These are phyloP conservation scores for Lepiota subincarnata DNA, from an alignment of 768 basidiomycete species.

Conservation along the genomic window DNA sequence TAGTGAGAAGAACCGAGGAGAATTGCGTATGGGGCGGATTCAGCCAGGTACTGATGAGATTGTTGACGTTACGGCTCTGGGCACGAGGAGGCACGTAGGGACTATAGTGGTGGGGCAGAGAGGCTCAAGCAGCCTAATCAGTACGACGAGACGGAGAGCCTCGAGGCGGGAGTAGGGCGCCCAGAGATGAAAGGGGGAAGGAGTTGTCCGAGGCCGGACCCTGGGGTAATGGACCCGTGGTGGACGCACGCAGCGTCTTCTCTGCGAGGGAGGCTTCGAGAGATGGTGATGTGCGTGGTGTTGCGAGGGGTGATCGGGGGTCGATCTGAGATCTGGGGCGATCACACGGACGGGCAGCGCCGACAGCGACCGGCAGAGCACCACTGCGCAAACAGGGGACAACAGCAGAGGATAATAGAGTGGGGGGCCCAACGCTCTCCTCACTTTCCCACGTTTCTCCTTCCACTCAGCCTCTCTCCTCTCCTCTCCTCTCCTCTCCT, in stretches of 20 bases:
- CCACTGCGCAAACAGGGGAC: conserved; percentile 16
- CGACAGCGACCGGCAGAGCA: conserved; percentile 16
- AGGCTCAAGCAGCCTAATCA: background rate
- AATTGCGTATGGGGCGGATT: no score
- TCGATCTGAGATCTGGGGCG: conserved; percentile 1
- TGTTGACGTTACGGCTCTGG: background rate
- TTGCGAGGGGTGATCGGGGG: conserved; percentile 8
- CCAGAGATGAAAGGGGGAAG: background rate
- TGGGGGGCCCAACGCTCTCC: background rate
- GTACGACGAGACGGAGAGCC: background rate
- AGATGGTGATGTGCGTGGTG: background rate
- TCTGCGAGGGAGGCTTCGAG: background rate
- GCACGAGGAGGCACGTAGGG: background rate
- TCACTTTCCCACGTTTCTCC: conserved; percentile 16
- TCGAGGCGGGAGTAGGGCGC: background rate
- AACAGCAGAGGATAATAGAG: conserved; percentile 19
- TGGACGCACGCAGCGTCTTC: background rate
- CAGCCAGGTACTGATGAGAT: no score
- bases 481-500: conserved; percentile 16
- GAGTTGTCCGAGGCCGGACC: conserved; percentile 2
- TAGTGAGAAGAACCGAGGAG: no score
- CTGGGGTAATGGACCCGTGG: background rate
- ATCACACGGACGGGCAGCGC: conserved; percentile 7
- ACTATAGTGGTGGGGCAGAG: background rate
- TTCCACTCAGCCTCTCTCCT: conserved; percentile 18